Conservation (phyloP, 2,329 filamentous ascomycete species). For the Trematosphaeria pertusa region DNA sequence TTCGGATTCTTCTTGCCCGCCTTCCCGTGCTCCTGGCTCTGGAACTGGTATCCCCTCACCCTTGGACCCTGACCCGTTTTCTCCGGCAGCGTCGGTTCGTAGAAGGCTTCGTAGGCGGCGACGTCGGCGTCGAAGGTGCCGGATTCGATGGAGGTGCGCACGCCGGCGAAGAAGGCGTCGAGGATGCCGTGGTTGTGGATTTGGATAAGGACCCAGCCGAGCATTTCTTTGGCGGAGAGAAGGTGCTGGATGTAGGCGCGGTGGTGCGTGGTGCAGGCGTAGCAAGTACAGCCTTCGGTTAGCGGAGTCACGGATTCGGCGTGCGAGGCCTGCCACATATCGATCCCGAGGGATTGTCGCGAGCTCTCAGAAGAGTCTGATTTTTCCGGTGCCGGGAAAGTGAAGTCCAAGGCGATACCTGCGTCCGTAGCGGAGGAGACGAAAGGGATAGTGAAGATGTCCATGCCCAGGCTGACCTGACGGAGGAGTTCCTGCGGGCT, state of each 20-base stretch:
- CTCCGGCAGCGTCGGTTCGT: slow-evolving; percentile 74
- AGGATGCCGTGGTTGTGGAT: slow-evolving; percentile 85
- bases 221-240: slow-evolving; percentile 91
- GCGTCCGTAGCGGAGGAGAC: slow-evolving; percentile 77
- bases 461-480: slow-evolving; percentile 77
- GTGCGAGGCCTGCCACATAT: slow-evolving; percentile 75
- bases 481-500: slow-evolving; percentile 80
- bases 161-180: slow-evolving; percentile 72
- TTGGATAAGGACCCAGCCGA: slow-evolving; percentile 91
- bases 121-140: slow-evolving; percentile 63
- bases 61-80: slow-evolving; percentile 77
- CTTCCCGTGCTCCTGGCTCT: slow-evolving; percentile 36
- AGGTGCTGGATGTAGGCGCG: slow-evolving; percentile 88
- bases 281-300: slow-evolving; percentile 71
- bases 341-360: slow-evolving; percentile 65
- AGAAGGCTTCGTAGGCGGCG: slow-evolving; percentile 68
- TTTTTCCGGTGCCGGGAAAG: slow-evolving; percentile 64
- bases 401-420: slow-evolving; percentile 82
- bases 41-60: slow-evolving; percentile 45
- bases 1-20: slow-evolving; percentile 42
- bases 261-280: slow-evolving; percentile 83
- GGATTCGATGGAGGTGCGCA: slow-evolving; percentile 69
- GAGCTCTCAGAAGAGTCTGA: slow-evolving; percentile 17
- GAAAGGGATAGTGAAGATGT: slow-evolving; percentile 81
- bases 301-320: slow-evolving; percentile 70